Base-by-base conservation (phyloP, 2,329 filamentous ascomycete genomes). In the Fusarium domesticum region DNA sequence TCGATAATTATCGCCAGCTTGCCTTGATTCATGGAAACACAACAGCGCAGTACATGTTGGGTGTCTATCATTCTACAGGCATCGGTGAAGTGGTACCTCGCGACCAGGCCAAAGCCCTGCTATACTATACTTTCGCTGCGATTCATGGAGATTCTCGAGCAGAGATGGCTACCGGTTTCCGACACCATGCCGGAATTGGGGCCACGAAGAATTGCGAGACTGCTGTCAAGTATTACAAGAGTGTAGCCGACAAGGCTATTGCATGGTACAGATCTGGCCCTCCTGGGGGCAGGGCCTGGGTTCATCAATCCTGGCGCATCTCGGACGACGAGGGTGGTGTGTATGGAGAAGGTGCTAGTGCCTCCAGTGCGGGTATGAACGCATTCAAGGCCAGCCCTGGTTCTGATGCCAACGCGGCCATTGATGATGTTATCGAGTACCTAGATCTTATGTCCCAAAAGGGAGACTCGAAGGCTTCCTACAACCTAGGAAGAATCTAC, bases 41-140 rank as follows among this genome's bases (percentile, higher is more conserved):
- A 53, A 95, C 92, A 11, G 93, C 93, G 2, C 89, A 97, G 65
- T 86, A 95, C 68, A 96, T 98, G 92, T 65, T 97, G 36, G 93
- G 89, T 0, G 82, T 98, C 57, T 93, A 96, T 79, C 92, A 98
- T 68, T 91, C 91, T 28, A 98, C 93, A 0, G 93, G 93, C 0
- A 77, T 98, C 45, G 91, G 89, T 14, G 82, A 82, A 23, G 84
- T 84, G 1, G 88, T 96, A 6, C 80, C 87, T 62, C 80, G 81
- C 34, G 87, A 98, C 59, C 93, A 97, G 69, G 91, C 91, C 10
- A 91, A 89, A 67, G 89, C 93, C 4, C 75, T 97, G 58, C 74
- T 97, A 32, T 97, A 96, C 67, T 92, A 98, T 66, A 95, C 89
- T 0, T 93, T 97, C 64, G 92, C 93, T 1, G 93, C 93, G 1